Percentiles rank a stretch among this genome's conserved stretches.
phyloP scores from a whole-genome alignment of 1,139 yeast species.

The Geotrichum carabidarum region DNA sequence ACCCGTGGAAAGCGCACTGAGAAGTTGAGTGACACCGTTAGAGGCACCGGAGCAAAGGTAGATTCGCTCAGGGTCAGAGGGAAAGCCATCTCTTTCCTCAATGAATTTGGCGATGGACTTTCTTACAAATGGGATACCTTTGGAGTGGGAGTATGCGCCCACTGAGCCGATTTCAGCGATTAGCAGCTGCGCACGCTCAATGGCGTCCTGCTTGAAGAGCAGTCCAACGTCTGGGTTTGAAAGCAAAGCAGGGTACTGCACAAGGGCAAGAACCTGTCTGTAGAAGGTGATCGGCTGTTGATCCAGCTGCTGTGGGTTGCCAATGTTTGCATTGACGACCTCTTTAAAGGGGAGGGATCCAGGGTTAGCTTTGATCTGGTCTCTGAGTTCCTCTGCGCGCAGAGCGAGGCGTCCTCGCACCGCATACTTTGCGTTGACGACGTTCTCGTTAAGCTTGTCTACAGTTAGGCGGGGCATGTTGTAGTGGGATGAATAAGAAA shows the following conservation, averaged over 20 bases:
- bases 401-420: constrained; percentile 92
- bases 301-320: constrained; percentile 93
- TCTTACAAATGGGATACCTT: constrained; percentile 71
- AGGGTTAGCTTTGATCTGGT: constrained; percentile 48
- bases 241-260: constrained; percentile 76
- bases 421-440: constrained; percentile 85
- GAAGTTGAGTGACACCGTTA: constrained; percentile 71
- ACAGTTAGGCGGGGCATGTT: constrained; percentile 26
- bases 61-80: constrained; percentile 63
- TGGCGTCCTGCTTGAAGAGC: constrained; percentile 62
- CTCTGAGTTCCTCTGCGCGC: constrained; percentile 77
- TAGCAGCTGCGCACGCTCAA: constrained; percentile 59
- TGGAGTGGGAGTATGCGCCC: constrained; percentile 92
- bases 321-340: constrained; percentile 86
- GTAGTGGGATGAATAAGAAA: not conserved
- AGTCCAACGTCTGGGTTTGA: constrained; percentile 34
- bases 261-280: constrained; percentile 77
- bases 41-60: constrained; percentile 93
- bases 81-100: constrained; percentile 59
- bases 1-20: constrained; percentile 64
- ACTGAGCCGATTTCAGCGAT: constrained; percentile 66
- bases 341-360: constrained; percentile 65
- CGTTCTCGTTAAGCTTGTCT: constrained; percentile 62
- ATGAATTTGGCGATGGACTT: constrained; percentile 78
- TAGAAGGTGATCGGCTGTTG: constrained; percentile 94